Evolutionary conservation across 768 basidiomycete species (phyloP), one percentile per base, ranked within the genome.

Genomic region (Filobasidium floriforme): DNA sequence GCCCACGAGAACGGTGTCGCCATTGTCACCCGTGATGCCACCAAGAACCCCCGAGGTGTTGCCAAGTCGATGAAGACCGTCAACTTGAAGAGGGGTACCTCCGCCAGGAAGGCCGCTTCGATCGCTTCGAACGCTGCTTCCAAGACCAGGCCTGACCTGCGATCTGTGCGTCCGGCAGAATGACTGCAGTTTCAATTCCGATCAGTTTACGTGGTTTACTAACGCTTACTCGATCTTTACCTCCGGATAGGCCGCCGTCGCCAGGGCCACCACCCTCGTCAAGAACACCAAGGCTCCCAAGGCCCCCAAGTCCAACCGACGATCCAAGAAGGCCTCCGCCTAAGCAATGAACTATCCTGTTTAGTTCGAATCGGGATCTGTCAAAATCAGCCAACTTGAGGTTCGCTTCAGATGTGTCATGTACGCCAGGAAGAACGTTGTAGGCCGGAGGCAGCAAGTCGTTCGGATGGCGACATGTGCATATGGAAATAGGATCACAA

Each of bases 71-170:
- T 28, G 18, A 57, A 57, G 54, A 28, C 26, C 54, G 54, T 57
- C 54, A 57, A 28, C 54, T 57, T 57, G 54, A 57, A 57, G 54
- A 32, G 15, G 24, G 54, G 54, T 7, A 57, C 54, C 29, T 7
- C 54, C 26, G 54, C 7, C 54, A 57, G 54, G 54, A 57, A 57
- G 54, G 54, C 54, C 29, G 54, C 54, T 32, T 15, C 15, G 24
- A 57, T 57, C 54, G 54, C 54, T 32, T 14, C 24, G 7, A 32
- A 15, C 29, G 54, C 54, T 57, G 54, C 54, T 32, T 24, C 24
- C 22, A 57, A 57, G 54, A 57, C 54, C 54, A 24, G 54, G 29
- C 54, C 54, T 15, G 54, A 57, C 54, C 54, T 57, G 7, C 54
- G 54, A 57, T 26, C 22, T 7, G 54, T 57, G 26, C 29, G 54